Conservation (phyloP, 2,329 filamentous ascomycete genomes). For the Aspergillus clavatus region DNA sequence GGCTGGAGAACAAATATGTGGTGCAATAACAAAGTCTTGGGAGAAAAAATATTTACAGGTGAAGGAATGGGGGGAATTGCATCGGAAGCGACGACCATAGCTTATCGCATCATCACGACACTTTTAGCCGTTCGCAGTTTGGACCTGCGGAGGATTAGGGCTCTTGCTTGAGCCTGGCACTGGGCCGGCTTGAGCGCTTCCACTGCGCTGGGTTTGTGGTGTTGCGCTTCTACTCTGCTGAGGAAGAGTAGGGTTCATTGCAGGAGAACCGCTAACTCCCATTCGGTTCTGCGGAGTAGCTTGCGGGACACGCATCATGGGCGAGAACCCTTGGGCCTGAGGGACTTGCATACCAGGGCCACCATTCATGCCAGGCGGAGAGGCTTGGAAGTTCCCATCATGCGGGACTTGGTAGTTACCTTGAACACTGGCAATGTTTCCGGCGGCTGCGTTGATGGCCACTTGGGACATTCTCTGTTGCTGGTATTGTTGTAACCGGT, state of each 20-base stretch:
- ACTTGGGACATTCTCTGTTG: conserved; percentile 48
- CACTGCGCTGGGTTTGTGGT: conserved; percentile 43
- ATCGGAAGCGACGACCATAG: neutral
- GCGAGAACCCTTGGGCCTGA: conserved; percentile 49
- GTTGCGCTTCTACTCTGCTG: conserved; percentile 44
- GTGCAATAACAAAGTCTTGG: conserved; percentile 14
- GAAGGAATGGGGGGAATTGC: conserved; percentile 15
- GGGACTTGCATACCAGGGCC: conserved; percentile 40
- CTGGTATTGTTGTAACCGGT: conserved; percentile 46
- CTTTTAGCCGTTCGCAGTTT: conserved; percentile 34
- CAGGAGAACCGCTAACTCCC: conserved; percentile 39
- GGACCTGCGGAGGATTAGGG: conserved; percentile 39
- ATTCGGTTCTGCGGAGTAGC: conserved; percentile 39
- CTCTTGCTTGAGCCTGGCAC: conserved; percentile 38
- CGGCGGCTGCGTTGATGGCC: conserved; percentile 49
- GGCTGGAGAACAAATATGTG: neutral
- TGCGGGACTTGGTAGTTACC: conserved; percentile 38
- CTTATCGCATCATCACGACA: neutral
- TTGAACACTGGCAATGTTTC: conserved; percentile 40
- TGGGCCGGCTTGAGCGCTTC: conserved; percentile 38
- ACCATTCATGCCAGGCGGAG: conserved; percentile 33
- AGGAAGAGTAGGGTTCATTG: conserved; percentile 40
- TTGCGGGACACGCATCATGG: conserved; percentile 51
- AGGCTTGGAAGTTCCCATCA: conserved; percentile 34
- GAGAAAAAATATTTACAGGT: conserved; percentile 30